These are phyloP conservation scores for Meyerozyma sp. DNA, from an alignment of 1,139 yeast species.

Conservation along the genomic window DNA sequence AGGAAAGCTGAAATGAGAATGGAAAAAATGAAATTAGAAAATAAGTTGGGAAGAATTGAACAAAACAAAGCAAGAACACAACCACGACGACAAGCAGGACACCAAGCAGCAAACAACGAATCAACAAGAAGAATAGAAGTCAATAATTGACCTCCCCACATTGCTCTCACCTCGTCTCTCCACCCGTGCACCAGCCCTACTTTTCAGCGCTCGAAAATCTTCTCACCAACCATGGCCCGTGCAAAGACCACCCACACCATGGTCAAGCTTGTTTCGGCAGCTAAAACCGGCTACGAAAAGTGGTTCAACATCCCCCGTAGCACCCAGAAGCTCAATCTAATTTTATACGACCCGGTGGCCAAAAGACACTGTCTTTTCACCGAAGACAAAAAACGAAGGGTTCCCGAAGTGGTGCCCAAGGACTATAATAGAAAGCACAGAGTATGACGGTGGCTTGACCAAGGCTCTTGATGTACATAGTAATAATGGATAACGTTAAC, in stretches of 20 bases:
- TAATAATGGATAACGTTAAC: not conserved
- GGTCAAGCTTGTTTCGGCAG: slow-evolving; percentile 41
- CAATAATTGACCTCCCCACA: too few species aligned
- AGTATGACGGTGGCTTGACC: slow-evolving; percentile 6
- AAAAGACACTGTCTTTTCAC: slow-evolving; percentile 77
- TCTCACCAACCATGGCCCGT: slow-evolving; percentile 29
- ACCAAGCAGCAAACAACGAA: too few species aligned
- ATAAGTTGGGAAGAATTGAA: not conserved
- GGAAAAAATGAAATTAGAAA: not conserved
- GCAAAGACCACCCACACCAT: slow-evolving; percentile 41
- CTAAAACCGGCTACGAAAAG: slow-evolving; percentile 81
- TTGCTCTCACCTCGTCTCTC: not conserved
- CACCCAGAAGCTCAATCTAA: slow-evolving; percentile 71
- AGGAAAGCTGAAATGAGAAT: not conserved
- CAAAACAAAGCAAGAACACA: too few species aligned
- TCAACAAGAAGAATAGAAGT: too few species aligned
- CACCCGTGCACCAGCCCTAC: not conserved
- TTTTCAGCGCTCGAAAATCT: not conserved
- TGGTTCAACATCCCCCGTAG: slow-evolving; percentile 80
- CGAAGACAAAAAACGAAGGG: slow-evolving; percentile 79
- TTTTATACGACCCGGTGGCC: slow-evolving; percentile 79
- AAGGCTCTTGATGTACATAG: not conserved
- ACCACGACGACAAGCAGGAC: too few species aligned
- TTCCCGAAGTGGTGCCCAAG: slow-evolving; percentile 58
- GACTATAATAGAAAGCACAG: slow-evolving; percentile 49